Conservation (phyloP, 2,329 filamentous ascomycete genomes). For the Clathrospora elynae region DNA sequence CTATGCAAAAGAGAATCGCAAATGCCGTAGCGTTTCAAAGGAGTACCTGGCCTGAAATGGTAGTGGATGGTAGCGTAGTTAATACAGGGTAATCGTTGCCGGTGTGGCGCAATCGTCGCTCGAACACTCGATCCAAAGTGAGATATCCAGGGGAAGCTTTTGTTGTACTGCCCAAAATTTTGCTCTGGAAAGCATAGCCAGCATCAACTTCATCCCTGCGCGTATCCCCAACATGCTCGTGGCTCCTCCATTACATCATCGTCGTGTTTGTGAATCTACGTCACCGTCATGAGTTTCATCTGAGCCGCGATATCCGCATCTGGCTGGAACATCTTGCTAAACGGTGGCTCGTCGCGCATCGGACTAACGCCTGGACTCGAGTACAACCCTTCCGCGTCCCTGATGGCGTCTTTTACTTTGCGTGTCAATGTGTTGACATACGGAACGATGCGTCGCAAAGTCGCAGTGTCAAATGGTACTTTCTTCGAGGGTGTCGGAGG, state of each 20-base stretch:
- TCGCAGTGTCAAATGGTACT: slow-evolving; percentile 69
- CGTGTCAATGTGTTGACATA: slow-evolving; percentile 56
- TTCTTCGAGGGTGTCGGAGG: slow-evolving; percentile 54
- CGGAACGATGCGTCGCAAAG: slow-evolving; percentile 65
- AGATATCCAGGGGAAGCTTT: slow-evolving; percentile 39
- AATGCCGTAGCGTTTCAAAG: slow-evolving; percentile 44
- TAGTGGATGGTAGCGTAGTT: slow-evolving; percentile 36
- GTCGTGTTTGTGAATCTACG: slow-evolving; percentile 38
- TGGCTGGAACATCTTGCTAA: slow-evolving; percentile 41
- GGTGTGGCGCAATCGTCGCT: slow-evolving; percentile 26
- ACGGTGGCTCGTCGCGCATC: slow-evolving; percentile 45
- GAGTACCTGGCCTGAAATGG: slow-evolving; percentile 29
- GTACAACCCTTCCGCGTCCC: slow-evolving; percentile 56
- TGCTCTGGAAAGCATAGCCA: slow-evolving; percentile 23
- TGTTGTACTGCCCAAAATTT: slow-evolving; percentile 26
- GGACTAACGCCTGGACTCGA: slow-evolving; percentile 50
- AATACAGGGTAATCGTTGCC: slow-evolving; percentile 36
- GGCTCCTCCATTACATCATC: slow-evolving; percentile 20
- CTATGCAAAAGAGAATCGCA: slow-evolving; percentile 34
- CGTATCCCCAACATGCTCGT: slow-evolving; percentile 8
- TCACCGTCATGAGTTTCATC: slow-evolving; percentile 51
- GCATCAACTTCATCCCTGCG: slow-evolving; percentile 11
- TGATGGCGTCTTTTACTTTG: slow-evolving; percentile 54
- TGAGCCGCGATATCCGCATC: slow-evolving; percentile 44
- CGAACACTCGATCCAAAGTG: slow-evolving; percentile 42